These are phyloP conservation scores for Fusarium nygamai DNA, from an alignment of 2,329 filamentous ascomycete genomes.

Conservation along the genomic window DNA sequence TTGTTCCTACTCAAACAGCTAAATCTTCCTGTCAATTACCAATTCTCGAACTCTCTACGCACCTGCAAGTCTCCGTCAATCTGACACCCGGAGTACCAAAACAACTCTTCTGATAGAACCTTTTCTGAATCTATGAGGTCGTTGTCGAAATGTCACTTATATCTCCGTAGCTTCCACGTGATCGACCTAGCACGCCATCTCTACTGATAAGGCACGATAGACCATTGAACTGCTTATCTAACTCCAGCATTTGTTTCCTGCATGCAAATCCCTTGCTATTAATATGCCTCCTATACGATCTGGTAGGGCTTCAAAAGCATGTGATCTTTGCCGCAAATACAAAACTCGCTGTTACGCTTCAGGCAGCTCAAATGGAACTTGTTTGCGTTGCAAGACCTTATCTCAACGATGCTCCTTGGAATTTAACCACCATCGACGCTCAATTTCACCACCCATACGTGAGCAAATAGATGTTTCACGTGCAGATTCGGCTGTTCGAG, in stretches of 20 bases:
- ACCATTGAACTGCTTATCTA: background rate
- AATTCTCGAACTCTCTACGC: too few relatives aligned
- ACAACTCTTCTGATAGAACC: rapidly evolving
- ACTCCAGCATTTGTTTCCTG: background rate
- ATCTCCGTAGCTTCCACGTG: background rate
- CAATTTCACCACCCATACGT: background rate
- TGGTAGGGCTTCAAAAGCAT: constrained; percentile 42
- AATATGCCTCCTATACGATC: constrained; percentile 36
- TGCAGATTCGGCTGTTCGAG: rapidly evolving
- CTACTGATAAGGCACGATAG: constrained; percentile 3
- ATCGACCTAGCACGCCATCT: constrained; percentile 21
- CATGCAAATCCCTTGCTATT: background rate
- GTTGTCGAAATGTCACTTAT: background rate
- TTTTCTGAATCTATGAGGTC: rapidly evolving
- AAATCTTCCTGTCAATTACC: too few relatives aligned
- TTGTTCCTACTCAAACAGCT: too few relatives aligned
- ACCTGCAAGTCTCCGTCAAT: too few relatives aligned
- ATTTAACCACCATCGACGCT: background rate
- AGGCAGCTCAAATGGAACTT: constrained; percentile 3
- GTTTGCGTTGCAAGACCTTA: constrained; percentile 41
- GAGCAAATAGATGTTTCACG: background rate
- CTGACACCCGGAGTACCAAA: too few relatives aligned
- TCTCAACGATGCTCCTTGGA: constrained; percentile 36
- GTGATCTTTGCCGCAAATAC: constrained; percentile 38
- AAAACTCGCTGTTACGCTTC: constrained; percentile 43